phyloP scores from a whole-genome alignment of 257 asterid genomes.

The Capsicum rhomboideum region DNA sequence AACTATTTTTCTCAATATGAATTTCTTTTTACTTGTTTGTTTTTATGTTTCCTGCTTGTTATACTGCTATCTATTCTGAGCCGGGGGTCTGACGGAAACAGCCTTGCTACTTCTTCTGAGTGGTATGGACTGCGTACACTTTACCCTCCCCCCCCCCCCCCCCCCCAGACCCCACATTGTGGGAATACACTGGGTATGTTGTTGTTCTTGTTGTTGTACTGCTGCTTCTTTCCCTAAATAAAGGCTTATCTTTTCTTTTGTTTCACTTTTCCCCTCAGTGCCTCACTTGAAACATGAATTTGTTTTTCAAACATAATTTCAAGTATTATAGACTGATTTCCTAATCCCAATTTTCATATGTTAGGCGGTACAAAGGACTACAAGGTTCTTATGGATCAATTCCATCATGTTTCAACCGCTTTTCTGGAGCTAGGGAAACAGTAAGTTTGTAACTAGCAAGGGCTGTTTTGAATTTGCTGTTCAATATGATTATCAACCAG shows the following conservation, averaged over 20 bases:
- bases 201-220: too few species aligned
- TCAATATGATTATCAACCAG: not conserved
- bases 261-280: not conserved
- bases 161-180: too few species aligned
- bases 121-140: too few species aligned
- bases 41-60: too few species aligned
- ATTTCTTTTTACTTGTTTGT: too few species aligned
- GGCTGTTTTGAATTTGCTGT: not conserved
- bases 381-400: slow-evolving; percentile 91
- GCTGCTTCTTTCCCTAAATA: not conserved
- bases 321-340: not conserved
- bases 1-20: too few species aligned
- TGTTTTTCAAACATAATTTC: not conserved
- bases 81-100: too few species aligned
- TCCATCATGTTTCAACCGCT: slow-evolving; percentile 79
- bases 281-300: not conserved
- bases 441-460: slow-evolving; percentile 23
- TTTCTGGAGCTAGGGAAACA: slow-evolving; percentile 75
- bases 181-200: too few species aligned
- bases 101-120: too few species aligned
- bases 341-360: not conserved
- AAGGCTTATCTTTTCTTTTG: not conserved
- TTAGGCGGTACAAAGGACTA: slow-evolving; percentile 84
- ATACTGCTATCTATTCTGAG: too few species aligned
- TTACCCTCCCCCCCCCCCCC: too few species aligned